Base-by-base conservation (phyloP, 2,329 filamentous ascomycete species). In the Aspergillus amoenus region DNA sequence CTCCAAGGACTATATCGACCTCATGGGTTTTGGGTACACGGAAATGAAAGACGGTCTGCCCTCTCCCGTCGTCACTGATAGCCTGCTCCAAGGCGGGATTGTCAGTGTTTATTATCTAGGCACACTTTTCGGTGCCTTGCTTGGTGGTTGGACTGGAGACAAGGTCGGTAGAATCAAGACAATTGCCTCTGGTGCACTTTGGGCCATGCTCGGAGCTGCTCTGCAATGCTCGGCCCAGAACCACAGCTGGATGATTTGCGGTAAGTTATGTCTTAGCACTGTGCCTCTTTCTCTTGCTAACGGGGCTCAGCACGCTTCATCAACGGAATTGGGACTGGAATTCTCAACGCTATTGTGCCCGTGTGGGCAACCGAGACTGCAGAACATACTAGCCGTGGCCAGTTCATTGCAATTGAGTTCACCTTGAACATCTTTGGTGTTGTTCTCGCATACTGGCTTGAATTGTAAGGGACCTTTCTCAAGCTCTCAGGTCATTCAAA, bases 371-470 rank as follows among this genome's bases (percentile, higher is more conserved):
- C 87, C 0, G 88, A 90, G 70, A 88, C 84, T 0, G 84, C 86
- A 0, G 83, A 87, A 40, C 85, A 89, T 65, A 88, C 82, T 0
- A 86, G 83, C 2, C 82, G 88, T 41, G 88, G 88, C 5, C 81
- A 85, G 47, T 88, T 89, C 61, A 84, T 90, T 56, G 85, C 86
- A 9, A 85, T 89, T 53, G 88, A 90, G 65, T 90, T 91, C 61
- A 90, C 87, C 0, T 72, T 90, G 8, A 91, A 90, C 66, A 89
- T 90, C 59, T 85, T 89, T 47, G 87, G 87, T 65, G 85, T 89
- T 0, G 83, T 86, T 18, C 77, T 86, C 37, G 74, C 82, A 3
- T 89, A 89, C 62, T 88, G 84, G 85, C 68, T 81, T 8, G 78
- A 79, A 63, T 86, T 82, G 75, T 77, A 67, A 3, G 72, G 68